phyloP scores from a whole-genome alignment of 148 eudicot genomes.

The Fallopia convolvulus region DNA sequence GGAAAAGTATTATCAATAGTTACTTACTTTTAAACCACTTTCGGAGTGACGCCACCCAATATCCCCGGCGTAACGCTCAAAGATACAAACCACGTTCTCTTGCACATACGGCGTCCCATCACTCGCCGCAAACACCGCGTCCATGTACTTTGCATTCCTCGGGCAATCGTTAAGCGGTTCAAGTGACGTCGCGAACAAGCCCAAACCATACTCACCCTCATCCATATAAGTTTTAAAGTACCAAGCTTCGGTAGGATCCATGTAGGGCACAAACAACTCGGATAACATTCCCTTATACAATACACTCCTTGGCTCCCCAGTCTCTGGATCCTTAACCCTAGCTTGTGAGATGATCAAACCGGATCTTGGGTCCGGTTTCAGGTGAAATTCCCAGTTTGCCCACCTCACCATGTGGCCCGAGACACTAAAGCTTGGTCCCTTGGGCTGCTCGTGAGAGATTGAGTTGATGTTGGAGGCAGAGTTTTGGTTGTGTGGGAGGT shows the following conservation, averaged over 20 bases:
- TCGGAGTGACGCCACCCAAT: slow-evolving; percentile 89
- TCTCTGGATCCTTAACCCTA: slow-evolving; percentile 49
- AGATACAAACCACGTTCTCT: slow-evolving; percentile 71
- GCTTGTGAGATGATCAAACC: slow-evolving; percentile 75
- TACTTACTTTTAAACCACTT: not conserved
- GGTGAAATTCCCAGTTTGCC: slow-evolving; percentile 93
- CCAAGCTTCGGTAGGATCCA: slow-evolving; percentile 99
- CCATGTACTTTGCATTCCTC: slow-evolving; percentile 81
- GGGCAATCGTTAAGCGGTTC: slow-evolving; percentile 94
- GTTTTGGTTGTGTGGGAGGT: slow-evolving; percentile 16
- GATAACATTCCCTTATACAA: slow-evolving; percentile 84
- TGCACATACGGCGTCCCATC: slow-evolving; percentile 78
- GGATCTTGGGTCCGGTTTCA: slow-evolving; percentile 88
- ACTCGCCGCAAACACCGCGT: slow-evolving; percentile 74
- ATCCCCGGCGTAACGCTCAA: slow-evolving; percentile 81
- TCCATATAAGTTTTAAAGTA: slow-evolving; percentile 97
- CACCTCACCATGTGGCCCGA: slow-evolving; percentile 54
- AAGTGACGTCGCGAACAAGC: slow-evolving; percentile 74
- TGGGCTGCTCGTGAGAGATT: slow-evolving; percentile 49
- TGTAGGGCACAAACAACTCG: slow-evolving; percentile 90
- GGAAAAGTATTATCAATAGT: too few species aligned
- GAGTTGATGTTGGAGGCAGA: slow-evolving; percentile 38
- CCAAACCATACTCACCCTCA: slow-evolving; percentile 95
- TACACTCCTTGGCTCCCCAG: slow-evolving; percentile 55
- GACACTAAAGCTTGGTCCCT: slow-evolving; percentile 69